A percentile compares a stretch with the other conserved stretches of the same genome.
Evolutionary conservation across 225 moss, liverwort and hornwort genomes (phyloP).

Genomic region (Sphagnum contortum): DNA sequence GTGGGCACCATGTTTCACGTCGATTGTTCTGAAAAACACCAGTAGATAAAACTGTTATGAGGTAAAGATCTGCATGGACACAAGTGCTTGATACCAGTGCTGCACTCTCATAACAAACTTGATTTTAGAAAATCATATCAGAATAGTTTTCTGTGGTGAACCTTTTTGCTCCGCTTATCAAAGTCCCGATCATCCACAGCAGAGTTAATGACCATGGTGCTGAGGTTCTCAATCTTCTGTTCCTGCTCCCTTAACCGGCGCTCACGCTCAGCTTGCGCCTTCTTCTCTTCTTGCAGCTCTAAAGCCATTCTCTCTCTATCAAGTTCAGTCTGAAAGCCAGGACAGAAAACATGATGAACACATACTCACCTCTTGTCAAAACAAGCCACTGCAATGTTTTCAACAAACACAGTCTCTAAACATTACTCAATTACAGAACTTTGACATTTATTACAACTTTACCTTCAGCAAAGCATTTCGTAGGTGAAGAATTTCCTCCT

Average conservation of each 20-base stretch:
- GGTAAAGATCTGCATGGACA: too few species aligned
- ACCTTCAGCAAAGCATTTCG: constrained; percentile 92
- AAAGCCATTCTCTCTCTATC: constrained; percentile 93
- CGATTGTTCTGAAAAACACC: constrained; percentile 47
- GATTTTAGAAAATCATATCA: background rate
- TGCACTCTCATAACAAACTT: too few species aligned
- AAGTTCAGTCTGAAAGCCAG: constrained; percentile 54
- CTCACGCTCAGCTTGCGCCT: constrained; percentile 75
- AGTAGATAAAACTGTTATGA: too few species aligned
- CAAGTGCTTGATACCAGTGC: too few species aligned
- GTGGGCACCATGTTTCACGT: constrained; percentile 95
- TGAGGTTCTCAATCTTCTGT: constrained; percentile 85
- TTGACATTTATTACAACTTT: background rate
- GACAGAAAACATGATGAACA: too few species aligned
- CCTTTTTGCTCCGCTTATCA: constrained; percentile 76
- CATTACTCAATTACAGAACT: too few species aligned
- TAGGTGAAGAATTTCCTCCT: constrained; percentile 79
- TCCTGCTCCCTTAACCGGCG: constrained; percentile 75
- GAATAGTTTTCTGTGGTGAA: constrained; percentile 4
- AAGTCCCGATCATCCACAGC: constrained; percentile 75
- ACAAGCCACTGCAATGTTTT: too few species aligned
- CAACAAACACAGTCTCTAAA: too few species aligned
- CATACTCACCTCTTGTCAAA: too few species aligned
- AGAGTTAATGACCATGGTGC: constrained; percentile 93
- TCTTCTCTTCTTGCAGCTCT: constrained; percentile 75